Percentiles rank a stretch among this genome's conserved stretches.
phyloP scores from a whole-genome alignment of 1,284 basidiomycete genomes.

The Naganishia sp. region DNA sequence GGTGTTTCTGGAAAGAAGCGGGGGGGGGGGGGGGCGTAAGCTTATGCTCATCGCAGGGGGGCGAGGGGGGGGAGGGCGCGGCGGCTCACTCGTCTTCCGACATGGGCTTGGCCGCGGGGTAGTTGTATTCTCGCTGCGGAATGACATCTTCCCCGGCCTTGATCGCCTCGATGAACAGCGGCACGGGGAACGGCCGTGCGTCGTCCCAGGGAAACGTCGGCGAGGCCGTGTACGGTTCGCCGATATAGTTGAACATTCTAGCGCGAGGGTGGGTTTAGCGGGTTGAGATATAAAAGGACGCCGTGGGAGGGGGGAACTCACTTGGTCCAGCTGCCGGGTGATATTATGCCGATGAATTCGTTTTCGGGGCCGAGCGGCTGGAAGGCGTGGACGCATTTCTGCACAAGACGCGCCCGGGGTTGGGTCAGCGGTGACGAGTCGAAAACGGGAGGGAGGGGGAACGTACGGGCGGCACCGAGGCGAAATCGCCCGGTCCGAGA shows the following conservation, averaged over 20 bases:
- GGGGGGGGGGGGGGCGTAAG: neutral
- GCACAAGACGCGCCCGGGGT: neutral
- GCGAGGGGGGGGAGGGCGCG: neutral
- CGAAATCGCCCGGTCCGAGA: conserved; percentile 31
- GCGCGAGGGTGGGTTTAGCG: neutral
- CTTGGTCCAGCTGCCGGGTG: conserved; percentile 32
- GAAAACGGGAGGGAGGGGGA: neutral
- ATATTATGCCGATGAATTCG: conserved; percentile 32
- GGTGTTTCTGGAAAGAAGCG: conserved; percentile 4
- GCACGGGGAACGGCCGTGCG: conserved; percentile 27
- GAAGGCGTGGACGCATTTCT: conserved; percentile 31
- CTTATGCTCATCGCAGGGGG: neutral
- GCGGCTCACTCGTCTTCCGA: conserved; percentile 24
- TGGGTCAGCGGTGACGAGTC: neutral
- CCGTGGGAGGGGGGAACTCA: neutral
- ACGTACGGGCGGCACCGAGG: conserved; percentile 32
- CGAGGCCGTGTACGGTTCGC: conserved; percentile 27
- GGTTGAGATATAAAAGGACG: neutral
- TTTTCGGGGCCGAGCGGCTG: conserved; percentile 27
- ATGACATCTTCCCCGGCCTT: conserved; percentile 32
- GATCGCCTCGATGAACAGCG: conserved; percentile 32
- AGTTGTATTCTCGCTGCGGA: conserved; percentile 26
- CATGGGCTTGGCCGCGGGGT: conserved; percentile 23
- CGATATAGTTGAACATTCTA: conserved; percentile 33
- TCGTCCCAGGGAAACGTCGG: conserved; percentile 31